Conservation (phyloP, 129 eudicot species). For the Cynara cardunculus region DNA sequence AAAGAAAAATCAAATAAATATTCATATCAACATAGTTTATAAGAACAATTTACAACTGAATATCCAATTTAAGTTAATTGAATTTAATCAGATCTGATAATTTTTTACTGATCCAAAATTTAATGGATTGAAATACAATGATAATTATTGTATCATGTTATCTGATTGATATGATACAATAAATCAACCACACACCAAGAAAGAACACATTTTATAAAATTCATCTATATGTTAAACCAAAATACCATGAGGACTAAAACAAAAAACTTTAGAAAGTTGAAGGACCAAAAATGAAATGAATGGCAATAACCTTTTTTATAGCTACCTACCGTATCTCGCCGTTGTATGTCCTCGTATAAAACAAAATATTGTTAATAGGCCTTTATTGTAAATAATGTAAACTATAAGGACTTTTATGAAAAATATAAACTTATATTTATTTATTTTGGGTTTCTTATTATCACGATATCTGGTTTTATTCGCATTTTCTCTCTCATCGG, state of each 20-base stretch:
- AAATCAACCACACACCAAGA: background rate
- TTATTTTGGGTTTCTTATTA: background rate
- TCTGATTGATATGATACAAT: background rate
- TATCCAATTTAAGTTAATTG: too few species aligned
- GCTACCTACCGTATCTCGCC: background rate
- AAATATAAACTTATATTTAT: conserved; percentile 12
- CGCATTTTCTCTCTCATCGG: conserved; percentile 26
- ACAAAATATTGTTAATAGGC: background rate
- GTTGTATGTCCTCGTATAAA: conserved; percentile 4
- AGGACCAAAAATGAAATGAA: background rate
- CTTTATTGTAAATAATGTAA: background rate
- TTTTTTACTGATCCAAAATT: background rate
- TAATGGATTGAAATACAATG: background rate
- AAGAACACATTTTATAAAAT: background rate
- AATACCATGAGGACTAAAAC: background rate
- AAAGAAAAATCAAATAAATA: too few species aligned
- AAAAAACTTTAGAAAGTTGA: background rate
- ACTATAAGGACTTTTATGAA: background rate
- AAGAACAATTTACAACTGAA: background rate
- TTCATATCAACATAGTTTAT: too few species aligned
- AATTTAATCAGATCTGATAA: too few species aligned
- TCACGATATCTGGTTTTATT: background rate
- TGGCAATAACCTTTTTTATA: background rate
- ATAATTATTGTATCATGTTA: background rate
- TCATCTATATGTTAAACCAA: background rate